Evolutionary conservation across 768 basidiomycete species (phyloP).

Genomic region (Postia placenta): DNA sequence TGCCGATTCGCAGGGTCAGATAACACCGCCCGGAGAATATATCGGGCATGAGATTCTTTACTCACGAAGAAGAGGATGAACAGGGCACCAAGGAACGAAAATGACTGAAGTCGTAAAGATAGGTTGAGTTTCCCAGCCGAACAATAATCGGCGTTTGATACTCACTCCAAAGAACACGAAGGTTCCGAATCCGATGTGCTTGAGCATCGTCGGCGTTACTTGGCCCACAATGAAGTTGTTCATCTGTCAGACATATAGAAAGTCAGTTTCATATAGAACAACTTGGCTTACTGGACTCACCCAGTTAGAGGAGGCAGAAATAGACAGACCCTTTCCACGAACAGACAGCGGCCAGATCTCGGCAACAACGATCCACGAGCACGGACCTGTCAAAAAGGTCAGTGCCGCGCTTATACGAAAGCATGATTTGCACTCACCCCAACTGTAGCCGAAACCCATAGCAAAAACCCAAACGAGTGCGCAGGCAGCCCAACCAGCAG

Average conservation of each 20-base stretch:
- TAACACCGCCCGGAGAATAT: not conserved
- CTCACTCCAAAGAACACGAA: constrained; percentile 73
- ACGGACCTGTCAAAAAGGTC: constrained; percentile 35
- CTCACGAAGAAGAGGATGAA: constrained; percentile 62
- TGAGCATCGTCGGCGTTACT: constrained; percentile 69
- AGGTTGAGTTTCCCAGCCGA: no score
- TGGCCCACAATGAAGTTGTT: constrained; percentile 72
- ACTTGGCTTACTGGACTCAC: no score
- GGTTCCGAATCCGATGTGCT: constrained; percentile 60
- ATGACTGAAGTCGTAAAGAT: no score
- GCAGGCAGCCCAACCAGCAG: constrained; percentile 71
- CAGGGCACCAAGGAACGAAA: constrained; percentile 62
- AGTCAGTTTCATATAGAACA: no score
- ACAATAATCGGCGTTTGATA: not conserved
- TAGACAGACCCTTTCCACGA: constrained; percentile 70
- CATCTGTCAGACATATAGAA: constrained; percentile 54
- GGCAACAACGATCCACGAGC: constrained; percentile 72
- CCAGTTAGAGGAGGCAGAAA: constrained; percentile 75
- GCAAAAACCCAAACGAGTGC: constrained; percentile 72
- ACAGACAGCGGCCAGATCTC: constrained; percentile 72
- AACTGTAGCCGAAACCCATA: constrained; percentile 69
- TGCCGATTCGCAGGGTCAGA: not conserved
- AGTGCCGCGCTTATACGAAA: not conserved
- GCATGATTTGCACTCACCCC: constrained; percentile 47
- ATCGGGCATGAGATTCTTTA: constrained; percentile 1